Conservation (phyloP, 208 protist genomes). For the Entamoeba invadens region DNA sequence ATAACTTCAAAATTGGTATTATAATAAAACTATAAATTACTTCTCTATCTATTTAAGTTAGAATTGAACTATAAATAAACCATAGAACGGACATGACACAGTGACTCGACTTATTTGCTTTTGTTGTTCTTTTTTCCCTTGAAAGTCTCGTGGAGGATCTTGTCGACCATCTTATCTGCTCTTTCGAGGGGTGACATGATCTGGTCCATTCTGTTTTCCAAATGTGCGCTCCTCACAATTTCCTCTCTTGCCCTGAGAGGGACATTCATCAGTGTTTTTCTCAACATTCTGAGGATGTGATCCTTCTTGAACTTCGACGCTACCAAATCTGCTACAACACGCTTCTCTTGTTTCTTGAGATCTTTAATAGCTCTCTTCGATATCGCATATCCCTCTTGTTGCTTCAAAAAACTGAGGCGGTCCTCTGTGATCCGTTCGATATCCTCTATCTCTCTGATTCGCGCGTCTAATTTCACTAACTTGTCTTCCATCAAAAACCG, state of each 20-base stretch:
- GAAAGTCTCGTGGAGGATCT: background rate
- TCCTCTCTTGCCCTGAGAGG: background rate
- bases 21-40: no score
- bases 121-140: no score
- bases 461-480: background rate
- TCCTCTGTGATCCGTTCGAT: background rate
- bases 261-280: background rate
- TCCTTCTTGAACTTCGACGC: background rate
- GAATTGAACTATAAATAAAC: no score
- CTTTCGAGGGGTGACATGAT: background rate
- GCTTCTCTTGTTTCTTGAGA: background rate
- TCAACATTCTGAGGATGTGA: background rate
- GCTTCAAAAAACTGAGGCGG: background rate
- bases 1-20: no score
- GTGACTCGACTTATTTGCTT: no score
- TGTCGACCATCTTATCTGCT: background rate
- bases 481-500: background rate
- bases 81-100: no score
- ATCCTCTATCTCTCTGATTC: background rate
- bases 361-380: background rate
- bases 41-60: no score
- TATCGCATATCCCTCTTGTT: background rate
- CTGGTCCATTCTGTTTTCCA: background rate
- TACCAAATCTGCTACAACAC: background rate
- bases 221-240: background rate